Conservation (phyloP, 2,329 filamentous ascomycete genomes). For the Beauveria sp. region DNA sequence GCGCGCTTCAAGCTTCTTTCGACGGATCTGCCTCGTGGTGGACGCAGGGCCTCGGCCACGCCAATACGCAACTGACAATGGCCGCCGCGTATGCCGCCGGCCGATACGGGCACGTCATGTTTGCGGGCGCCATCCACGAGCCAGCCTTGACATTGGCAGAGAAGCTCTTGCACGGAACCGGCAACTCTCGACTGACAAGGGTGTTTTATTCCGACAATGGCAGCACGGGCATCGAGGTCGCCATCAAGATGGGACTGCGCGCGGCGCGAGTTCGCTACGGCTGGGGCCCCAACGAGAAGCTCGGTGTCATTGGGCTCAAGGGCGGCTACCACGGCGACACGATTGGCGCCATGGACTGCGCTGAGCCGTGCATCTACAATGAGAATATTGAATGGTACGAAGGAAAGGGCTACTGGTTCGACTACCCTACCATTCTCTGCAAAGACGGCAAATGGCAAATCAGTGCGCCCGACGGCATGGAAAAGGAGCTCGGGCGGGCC, state of each 20-base stretch:
- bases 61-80: slow-evolving; percentile 62
- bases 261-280: slow-evolving; percentile 60
- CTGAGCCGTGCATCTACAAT: slow-evolving; percentile 71
- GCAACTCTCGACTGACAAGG: slow-evolving; percentile 58
- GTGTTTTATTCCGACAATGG: slow-evolving; percentile 82
- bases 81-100: slow-evolving; percentile 76
- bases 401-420: slow-evolving; percentile 73
- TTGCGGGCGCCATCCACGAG: slow-evolving; percentile 71
- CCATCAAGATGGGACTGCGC: slow-evolving; percentile 75
- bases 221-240: slow-evolving; percentile 77
- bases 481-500: slow-evolving; percentile 35
- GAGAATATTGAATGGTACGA: slow-evolving; percentile 82
- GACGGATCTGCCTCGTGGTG: slow-evolving; percentile 87
- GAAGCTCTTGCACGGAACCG: slow-evolving; percentile 48
- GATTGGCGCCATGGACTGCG: slow-evolving; percentile 80
- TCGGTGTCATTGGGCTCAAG: slow-evolving; percentile 66
- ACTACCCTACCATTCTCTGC: slow-evolving; percentile 67
- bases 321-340: slow-evolving; percentile 85
- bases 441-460: slow-evolving; percentile 59
- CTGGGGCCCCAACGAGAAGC: slow-evolving; percentile 50
- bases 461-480: slow-evolving; percentile 43
- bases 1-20: slow-evolving; percentile 57
- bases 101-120: slow-evolving; percentile 84
- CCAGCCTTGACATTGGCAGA: slow-evolving; percentile 66
- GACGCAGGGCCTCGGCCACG: slow-evolving; percentile 82